phyloP scores from a whole-genome alignment of 2,329 filamentous ascomycete species.

The Aspergillus caelatus region DNA sequence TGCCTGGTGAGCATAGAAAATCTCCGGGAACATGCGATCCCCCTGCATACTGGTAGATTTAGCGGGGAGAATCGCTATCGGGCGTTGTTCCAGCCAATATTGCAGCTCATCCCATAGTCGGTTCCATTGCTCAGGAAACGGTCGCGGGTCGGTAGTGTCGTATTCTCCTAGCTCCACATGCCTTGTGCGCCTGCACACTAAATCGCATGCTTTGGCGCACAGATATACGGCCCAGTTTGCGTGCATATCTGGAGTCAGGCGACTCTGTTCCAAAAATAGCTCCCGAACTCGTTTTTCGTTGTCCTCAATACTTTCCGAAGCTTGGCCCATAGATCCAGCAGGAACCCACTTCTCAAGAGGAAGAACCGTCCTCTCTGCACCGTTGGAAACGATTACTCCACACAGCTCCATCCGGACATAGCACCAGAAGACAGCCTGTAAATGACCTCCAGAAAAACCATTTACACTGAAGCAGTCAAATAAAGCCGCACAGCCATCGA shows the following conservation, averaged over 20 bases:
- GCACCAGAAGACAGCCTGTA: slow-evolving; percentile 60
- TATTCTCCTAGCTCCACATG: slow-evolving; percentile 50
- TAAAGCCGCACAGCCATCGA: slow-evolving; percentile 58
- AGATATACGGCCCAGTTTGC: slow-evolving; percentile 63
- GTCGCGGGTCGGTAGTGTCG: slow-evolving; percentile 41
- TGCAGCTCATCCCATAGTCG: slow-evolving; percentile 54
- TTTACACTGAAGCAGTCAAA: slow-evolving; percentile 54
- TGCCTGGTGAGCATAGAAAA: slow-evolving; percentile 56
- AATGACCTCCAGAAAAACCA: slow-evolving; percentile 53
- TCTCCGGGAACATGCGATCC: slow-evolving; percentile 51
- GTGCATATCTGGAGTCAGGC: slow-evolving; percentile 52
- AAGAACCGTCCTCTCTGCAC: slow-evolving; percentile 52
- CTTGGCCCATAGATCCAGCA: slow-evolving; percentile 30
- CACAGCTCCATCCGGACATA: slow-evolving; percentile 60
- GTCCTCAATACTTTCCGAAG: slow-evolving; percentile 29
- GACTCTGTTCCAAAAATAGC: slow-evolving; percentile 23
- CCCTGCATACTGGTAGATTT: slow-evolving; percentile 42
- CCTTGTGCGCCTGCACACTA: slow-evolving; percentile 52
- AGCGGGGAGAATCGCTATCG: slow-evolving; percentile 50
- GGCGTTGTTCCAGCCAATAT: slow-evolving; percentile 51
- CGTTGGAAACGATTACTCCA: slow-evolving; percentile 56
- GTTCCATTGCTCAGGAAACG: slow-evolving; percentile 49
- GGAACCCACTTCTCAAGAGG: slow-evolving; percentile 53
- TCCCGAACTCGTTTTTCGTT: slow-evolving; percentile 23
- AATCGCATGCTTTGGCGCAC: slow-evolving; percentile 54